These are phyloP conservation scores for Hypsizygus marmoreus DNA, from an alignment of 768 basidiomycete species.

Conservation along the genomic window DNA sequence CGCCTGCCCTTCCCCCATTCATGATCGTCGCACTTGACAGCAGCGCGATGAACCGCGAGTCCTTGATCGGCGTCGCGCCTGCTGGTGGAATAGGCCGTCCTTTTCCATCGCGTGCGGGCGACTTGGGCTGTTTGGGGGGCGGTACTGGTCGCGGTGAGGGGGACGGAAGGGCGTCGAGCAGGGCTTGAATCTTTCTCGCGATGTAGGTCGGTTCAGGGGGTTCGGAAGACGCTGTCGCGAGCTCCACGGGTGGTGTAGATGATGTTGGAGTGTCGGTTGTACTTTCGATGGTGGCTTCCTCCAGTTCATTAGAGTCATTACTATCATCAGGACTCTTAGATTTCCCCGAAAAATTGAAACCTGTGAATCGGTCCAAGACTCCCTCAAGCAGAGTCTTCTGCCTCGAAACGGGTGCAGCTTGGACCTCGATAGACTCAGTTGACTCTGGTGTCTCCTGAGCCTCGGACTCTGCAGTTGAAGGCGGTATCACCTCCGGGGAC, in stretches of 20 bases:
- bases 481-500: background rate
- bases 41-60: constrained; percentile 45
- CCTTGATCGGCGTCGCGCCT: constrained; percentile 36
- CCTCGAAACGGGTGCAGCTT: background rate
- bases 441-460: background rate
- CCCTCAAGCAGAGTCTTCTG: background rate
- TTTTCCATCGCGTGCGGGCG: constrained; percentile 3
- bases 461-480: constrained; percentile 9
- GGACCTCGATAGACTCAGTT: background rate
- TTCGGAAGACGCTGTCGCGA: constrained; percentile 4
- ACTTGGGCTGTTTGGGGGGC: background rate
- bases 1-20: constrained; percentile 38
- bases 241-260: background rate
- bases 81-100: constrained; percentile 34
- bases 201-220: constrained; percentile 45
- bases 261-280: no score
- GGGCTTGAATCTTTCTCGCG: constrained; percentile 49
- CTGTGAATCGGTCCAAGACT: no score
- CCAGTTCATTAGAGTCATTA: constrained; percentile 5
- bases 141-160: background rate
- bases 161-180: constrained; percentile 5
- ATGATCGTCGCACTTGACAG: constrained; percentile 55
- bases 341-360: no score
- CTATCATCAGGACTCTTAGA: no score
- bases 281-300: background rate